Evolutionary conservation across 345 rosid species (phyloP), one percentile per base, ranked within the genome.

Genomic region (Salix arbutifolia): DNA sequence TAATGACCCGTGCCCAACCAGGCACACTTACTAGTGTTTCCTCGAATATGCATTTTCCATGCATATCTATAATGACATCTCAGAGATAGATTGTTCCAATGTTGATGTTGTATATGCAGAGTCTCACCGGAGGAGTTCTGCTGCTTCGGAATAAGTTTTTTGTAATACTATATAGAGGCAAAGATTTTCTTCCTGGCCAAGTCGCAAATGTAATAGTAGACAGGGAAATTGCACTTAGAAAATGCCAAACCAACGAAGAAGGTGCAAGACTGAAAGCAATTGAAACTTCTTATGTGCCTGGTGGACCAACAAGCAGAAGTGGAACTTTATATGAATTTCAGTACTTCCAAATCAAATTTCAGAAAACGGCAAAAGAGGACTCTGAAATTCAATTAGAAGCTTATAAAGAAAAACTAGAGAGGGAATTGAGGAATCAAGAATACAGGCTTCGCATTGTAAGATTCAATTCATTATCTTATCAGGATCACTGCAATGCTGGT

Each of bases 141-240:
- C 78, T 93, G 66, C 88, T 91, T 42, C 90, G 98, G 18, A 88
- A 93, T 77, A 91, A 86, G 85, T 91, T 85, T 77, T 83, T 83
- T 78, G 86, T 93, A 76, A 86, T 93, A 86, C 89, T 93, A 33
- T 90, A 77, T 76, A 86, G 98, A 88, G 98, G 97, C 74, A 93
- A 91, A 79, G 94, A 93, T 82, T 93, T 91, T 76, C 89, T 93
- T 44, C 84, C 93, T 61, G 74, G 81, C 75, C 84, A 83, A 69
- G 85, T 91, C 53, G 88, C 88, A 26, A 80, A 83, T 69, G 77
- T 85, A 77, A 86, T 93, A 52, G 83, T 35, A 23, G 89, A 89
- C 74, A 88, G 98, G 83, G 98, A 93, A 79, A 77, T 67, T 75
- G 88, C 86, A 73, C 90, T 91, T 56, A 77, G 82, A 67, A 81